These are phyloP conservation scores for Clavariopsis aquatica DNA, from an alignment of 495 filamentous ascomycete genomes.

Conservation along the genomic window DNA sequence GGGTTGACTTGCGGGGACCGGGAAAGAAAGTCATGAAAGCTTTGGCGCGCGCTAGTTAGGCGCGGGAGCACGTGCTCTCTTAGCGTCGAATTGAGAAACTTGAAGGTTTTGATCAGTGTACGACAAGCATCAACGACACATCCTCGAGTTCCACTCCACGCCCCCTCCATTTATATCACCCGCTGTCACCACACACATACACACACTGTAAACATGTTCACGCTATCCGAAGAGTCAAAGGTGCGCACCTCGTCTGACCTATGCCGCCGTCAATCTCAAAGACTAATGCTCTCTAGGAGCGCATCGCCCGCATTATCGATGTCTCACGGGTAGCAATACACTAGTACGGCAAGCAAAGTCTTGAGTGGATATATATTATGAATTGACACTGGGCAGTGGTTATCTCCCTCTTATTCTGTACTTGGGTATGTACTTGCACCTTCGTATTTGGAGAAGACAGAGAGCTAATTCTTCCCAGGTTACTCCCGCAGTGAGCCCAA, in stretches of 20 bases:
- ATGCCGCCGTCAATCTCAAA: not conserved
- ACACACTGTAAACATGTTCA: conserved; percentile 45
- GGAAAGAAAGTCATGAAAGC: not conserved
- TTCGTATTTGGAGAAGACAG: not conserved
- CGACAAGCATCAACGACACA: not conserved
- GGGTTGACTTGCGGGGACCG: not conserved
- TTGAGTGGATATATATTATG: conserved; percentile 4
- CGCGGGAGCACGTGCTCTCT: not conserved
- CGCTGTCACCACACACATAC: too few species aligned
- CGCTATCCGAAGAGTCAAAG: conserved; percentile 97
- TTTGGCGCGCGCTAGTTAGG: not conserved
- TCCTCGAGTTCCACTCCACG: not conserved
- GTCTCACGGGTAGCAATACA: conserved; percentile 93
- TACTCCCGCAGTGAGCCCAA: conserved; percentile 91
- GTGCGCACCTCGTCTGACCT: conserved; percentile 48
- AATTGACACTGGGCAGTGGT: conserved; percentile 62
- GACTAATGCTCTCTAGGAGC: conserved; percentile 63
- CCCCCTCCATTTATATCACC: not conserved
- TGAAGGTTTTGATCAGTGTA: too few species aligned
- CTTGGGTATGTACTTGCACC: conserved; percentile 65
- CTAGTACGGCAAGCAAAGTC: conserved; percentile 63
- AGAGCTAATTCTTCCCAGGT: conserved; percentile 52
- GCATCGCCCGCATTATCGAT: conserved; percentile 93
- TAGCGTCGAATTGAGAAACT: too few species aligned
- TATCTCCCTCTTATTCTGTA: conserved; percentile 97